Percentiles rank a stretch among this genome's conserved stretches.
phyloP scores from a whole-genome alignment of 192 early-diverging fungal genomes.

The Umbelopsis isabellina region DNA sequence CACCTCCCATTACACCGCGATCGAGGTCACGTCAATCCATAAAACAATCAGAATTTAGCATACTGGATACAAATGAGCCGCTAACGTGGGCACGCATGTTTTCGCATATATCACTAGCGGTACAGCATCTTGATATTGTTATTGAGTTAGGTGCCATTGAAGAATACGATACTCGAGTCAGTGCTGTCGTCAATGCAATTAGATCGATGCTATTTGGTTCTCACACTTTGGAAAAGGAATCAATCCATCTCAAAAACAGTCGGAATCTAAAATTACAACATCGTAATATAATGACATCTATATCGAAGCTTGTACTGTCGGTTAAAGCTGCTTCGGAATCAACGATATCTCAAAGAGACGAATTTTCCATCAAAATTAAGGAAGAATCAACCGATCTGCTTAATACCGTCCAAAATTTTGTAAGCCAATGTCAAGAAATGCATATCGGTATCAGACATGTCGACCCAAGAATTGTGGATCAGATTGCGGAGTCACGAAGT shows the following conservation, averaged over 20 bases:
- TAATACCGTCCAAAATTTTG: constrained; percentile 73
- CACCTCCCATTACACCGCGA: constrained; percentile 23
- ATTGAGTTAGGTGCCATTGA: neutral
- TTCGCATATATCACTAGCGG: constrained; percentile 44
- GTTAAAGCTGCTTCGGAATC: constrained; percentile 79
- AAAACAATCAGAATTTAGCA: neutral
- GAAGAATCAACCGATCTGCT: constrained; percentile 78
- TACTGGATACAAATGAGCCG: constrained; percentile 28
- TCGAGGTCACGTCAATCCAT: constrained; percentile 25
- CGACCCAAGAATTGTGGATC: constrained; percentile 38
- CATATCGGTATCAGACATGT: constrained; percentile 45
- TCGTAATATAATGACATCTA: constrained; percentile 75
- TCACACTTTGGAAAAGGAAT: constrained; percentile 70
- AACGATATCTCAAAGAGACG: neutral
- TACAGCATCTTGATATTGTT: constrained; percentile 49
- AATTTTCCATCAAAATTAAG: constrained; percentile 68
- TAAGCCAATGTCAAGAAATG: constrained; percentile 42
- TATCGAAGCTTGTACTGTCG: constrained; percentile 84
- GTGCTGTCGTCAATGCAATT: constrained; percentile 75
- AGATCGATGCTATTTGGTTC: constrained; percentile 88
- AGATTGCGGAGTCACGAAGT: neutral
- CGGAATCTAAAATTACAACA: constrained; percentile 71
- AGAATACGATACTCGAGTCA: constrained; percentile 36
- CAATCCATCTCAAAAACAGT: constrained; percentile 67
- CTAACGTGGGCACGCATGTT: constrained; percentile 56